Base-by-base conservation (phyloP, 257 asterid species). In the Solanum piurae region DNA sequence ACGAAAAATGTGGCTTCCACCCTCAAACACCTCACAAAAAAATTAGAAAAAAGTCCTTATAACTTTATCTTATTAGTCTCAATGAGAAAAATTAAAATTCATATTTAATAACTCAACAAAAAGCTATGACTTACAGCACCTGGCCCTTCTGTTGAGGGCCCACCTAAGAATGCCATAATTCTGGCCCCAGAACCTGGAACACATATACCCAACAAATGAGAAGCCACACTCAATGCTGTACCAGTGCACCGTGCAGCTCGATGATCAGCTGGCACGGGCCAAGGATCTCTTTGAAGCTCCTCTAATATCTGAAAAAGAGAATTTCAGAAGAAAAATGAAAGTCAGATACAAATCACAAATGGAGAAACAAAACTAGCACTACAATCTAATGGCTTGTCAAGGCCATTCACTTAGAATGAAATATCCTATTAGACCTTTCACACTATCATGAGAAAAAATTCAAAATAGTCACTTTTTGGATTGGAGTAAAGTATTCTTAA, bases 181-280 rank as follows among this genome's bases (percentile, higher is more conserved):
- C 99, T 95, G 90, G 99, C 99, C 88, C 99, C 98, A 62, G 94
- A 93, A 88, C 99, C 99, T 14, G 99, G 98, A 86, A 97, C 98
- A 88, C 99, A 97, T 82, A 93, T 90, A 91, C 99, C 99, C 94
- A 95, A 89, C 92, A 95, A 90, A 92, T 95, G 98, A 89, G 99
- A 96, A 89, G 99, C 99, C 91, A 97, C 90, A 89, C 94, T 93
- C 92, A 97, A 91, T 75, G 99, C 99, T 55, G 98, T 91, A 84
- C 99, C 99, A 73, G 99, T 95, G 91, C 99, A 95, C 90, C 99
- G 92, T 87, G 98, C 93, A 74, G 98, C 94, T 79, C 99, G 93
- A 89, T 95, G 98, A 91, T 97, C 99, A 40, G 98, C 89, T 85
- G 95, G 94, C 76, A 93, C 96, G 42, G 98, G 98, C 99, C 99